These are phyloP conservation scores for Ganoderma lucidum DNA, from an alignment of 1,284 basidiomycete genomes.

Conservation along the genomic window DNA sequence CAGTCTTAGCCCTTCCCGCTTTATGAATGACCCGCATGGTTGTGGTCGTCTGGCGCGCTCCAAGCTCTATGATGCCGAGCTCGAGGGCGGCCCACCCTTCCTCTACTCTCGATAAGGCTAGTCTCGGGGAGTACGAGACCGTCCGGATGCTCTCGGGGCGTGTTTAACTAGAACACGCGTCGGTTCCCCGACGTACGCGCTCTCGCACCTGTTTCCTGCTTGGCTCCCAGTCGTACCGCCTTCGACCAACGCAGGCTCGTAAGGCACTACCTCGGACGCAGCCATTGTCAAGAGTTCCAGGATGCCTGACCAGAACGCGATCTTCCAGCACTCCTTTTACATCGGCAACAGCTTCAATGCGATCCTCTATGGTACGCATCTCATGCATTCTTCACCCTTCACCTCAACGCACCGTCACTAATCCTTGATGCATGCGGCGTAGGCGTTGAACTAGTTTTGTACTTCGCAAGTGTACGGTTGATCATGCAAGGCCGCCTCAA, in stretches of 20 bases:
- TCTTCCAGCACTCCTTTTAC: slow-evolving; percentile 7
- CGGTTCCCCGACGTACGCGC: background rate
- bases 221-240: background rate
- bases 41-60: background rate
- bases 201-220: background rate
- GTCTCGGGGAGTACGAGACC: background rate
- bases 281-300: background rate
- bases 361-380: slow-evolving; percentile 10
- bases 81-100: background rate
- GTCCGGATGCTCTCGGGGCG: background rate
- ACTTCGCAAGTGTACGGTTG: slow-evolving; percentile 23
- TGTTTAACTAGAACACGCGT: background rate
- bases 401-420: background rate
- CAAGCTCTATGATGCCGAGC: background rate
- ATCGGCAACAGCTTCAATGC: slow-evolving; percentile 10
- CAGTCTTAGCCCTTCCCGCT: background rate
- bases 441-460: slow-evolving; percentile 34
- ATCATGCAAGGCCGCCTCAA: slow-evolving; percentile 6
- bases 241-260: background rate
- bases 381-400: background rate
- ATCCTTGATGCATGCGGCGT: background rate
- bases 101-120: background rate
- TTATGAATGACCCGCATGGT: background rate
- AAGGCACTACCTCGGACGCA: background rate
- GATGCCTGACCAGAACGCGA: background rate